These are phyloP conservation scores for Lentinula sp. DNA, from an alignment of 768 basidiomycete species.

Conservation along the genomic window DNA sequence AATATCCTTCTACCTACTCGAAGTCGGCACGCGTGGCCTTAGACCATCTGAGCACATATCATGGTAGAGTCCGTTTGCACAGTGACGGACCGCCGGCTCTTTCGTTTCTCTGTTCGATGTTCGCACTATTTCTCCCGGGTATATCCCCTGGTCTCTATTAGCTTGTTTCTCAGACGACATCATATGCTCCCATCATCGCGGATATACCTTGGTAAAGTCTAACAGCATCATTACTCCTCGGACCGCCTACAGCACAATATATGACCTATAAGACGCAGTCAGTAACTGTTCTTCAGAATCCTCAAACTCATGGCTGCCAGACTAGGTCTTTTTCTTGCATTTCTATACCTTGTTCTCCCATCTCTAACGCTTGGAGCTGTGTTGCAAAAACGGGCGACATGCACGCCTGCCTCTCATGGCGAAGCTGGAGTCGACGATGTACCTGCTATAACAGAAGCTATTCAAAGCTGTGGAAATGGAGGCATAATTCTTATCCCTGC, in stretches of 20 bases:
- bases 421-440: conserved; percentile 21
- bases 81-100: not conserved
- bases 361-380: not conserved
- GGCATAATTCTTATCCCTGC: conserved; percentile 24
- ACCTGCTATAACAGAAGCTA: conserved; percentile 21
- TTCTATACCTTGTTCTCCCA: not conserved
- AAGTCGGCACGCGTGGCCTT: not conserved
- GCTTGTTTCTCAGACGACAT: not conserved
- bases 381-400: conserved; percentile 17
- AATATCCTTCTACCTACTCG: no score
- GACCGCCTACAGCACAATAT: not conserved
- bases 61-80: not conserved
- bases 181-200: not conserved
- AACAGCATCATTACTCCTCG: not conserved
- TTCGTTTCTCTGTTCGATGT: not conserved
- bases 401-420: conserved; percentile 19
- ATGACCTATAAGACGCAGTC: not conserved
- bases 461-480: conserved; percentile 23
- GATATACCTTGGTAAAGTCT: not conserved
- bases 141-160: not conserved
- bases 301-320: not conserved
- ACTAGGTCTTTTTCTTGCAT: not conserved
- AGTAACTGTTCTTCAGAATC: no score
- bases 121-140: not conserved
- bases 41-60: not conserved